Evolutionary conservation across 108 stramenopile species (phyloP), one percentile per base, ranked within the genome.

Genomic region (Skeletonema marinoi): DNA sequence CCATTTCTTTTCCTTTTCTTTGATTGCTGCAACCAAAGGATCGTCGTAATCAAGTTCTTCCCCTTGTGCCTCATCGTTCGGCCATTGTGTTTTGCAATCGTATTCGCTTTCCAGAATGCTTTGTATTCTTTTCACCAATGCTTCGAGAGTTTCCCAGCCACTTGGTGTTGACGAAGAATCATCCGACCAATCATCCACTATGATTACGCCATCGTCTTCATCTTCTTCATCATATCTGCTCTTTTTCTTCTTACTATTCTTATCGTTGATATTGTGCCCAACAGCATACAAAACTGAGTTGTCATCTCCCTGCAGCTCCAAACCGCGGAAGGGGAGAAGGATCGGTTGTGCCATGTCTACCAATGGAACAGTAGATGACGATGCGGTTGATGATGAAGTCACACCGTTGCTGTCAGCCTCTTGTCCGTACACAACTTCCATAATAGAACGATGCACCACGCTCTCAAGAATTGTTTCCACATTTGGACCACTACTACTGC

Each of bases 281-380:
- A 82, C 65, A 32, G 78, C 90, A 68, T 84, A 79, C 56, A 94
- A 67, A 2, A 89, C 87, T 56, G 86, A 80, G 58, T 94, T 92
- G 51, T 83, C 88, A 9, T 71, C 60, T 17, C 93, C 93, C 73
- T 94, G 89, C 50, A 94, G 86, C 77, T 94, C 91, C 61, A 94
- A 68, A 10, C 86, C 81, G 30, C 86, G 80, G 80, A 94, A 94
- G 7, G 85, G 77, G 30, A 94, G 71, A 9, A 89, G 58, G 42
- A 94, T 78, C 32, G 93, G 93, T 63, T 71, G 71, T 21, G 65
- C 68, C 39, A 72, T 75, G 36, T 83, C 80, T 21, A 48, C 64
- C 50, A 81, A 64, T 42, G 46, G 50, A 54, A 12, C 48, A 11
- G 33, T 71, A 11, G 35, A 29, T 4, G 69, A 58, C 1, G 42